phyloP scores from a whole-genome alignment of 2,329 filamentous ascomycete genomes.

The Dothistroma pini region DNA sequence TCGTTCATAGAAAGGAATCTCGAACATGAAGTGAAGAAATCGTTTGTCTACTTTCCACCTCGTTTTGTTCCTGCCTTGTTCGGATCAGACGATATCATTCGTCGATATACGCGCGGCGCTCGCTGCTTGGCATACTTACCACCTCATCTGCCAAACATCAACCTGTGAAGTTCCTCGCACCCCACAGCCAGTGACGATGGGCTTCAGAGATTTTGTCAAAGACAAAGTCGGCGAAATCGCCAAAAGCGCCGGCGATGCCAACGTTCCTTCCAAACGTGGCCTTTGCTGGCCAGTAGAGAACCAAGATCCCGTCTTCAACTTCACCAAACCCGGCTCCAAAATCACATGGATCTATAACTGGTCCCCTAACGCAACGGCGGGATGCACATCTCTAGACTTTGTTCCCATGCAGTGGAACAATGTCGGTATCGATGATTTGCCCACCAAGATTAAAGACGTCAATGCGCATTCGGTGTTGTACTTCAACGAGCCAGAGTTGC shows the following conservation, averaged over 20 bases:
- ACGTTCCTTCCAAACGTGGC: conserved; percentile 27
- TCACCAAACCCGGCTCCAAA: conserved; percentile 33
- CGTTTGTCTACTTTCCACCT: neutral
- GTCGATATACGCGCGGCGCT: neutral
- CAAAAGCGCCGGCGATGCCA: neutral
- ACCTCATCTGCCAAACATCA: neutral
- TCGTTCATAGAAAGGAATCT: neutral
- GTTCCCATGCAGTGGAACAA: conserved; percentile 36
- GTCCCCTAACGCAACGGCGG: conserved; percentile 29
- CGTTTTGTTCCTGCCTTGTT: neutral
- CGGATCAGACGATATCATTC: neutral
- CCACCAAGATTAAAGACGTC: conserved; percentile 17
- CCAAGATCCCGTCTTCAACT: conserved; percentile 28
- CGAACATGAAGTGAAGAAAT: neutral
- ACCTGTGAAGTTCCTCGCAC: neutral
- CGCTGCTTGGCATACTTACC: neutral
- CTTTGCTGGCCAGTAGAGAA: conserved; percentile 35
- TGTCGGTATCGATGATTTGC: conserved; percentile 27
- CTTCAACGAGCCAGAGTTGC: conserved; percentile 35
- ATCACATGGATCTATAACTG: conserved; percentile 36
- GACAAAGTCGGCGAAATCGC: neutral
- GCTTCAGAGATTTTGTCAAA: neutral
- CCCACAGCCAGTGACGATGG: neutral
- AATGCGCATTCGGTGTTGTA: conserved; percentile 19
- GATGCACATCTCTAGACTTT: conserved; percentile 27